phyloP scores from a whole-genome alignment of 192 early-diverging fungal genomes.

The Funneliformis mosseae region DNA sequence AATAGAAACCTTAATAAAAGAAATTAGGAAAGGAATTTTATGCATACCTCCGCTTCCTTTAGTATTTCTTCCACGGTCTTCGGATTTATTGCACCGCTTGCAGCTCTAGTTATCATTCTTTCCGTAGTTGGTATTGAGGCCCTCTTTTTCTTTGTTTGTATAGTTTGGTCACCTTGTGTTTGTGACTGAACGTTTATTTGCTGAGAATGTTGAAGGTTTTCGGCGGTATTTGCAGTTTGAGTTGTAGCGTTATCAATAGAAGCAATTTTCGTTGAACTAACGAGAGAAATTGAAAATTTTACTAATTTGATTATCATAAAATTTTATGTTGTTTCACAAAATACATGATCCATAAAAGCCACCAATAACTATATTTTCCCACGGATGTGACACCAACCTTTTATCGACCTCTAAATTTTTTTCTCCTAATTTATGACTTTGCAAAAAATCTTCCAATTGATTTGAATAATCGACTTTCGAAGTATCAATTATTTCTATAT shows the following conservation, averaged over 20 bases:
- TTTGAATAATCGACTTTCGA: not conserved
- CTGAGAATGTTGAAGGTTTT: not conserved
- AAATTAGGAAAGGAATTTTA: constrained; percentile 13
- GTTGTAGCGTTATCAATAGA: not conserved
- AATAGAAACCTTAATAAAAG: constrained; percentile 8
- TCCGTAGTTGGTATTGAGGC: constrained; percentile 52
- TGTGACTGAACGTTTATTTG: not conserved
- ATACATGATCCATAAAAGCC: not conserved
- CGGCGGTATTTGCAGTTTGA: not conserved
- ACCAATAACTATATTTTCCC: not conserved
- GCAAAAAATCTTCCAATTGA: constrained; percentile 11
- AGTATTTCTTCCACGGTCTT: constrained; percentile 62
- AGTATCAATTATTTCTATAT: not conserved
- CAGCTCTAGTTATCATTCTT: constrained; percentile 60
- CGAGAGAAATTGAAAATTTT: no score
- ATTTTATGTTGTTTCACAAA: not conserved
- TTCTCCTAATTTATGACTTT: not conserved
- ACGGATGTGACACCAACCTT: constrained; percentile 9
- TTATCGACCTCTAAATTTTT: constrained; percentile 5
- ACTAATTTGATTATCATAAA: not conserved
- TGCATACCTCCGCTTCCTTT: constrained; percentile 30
- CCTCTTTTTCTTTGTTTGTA: constrained; percentile 47
- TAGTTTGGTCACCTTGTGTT: constrained; percentile 27
- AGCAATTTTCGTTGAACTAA: not conserved
- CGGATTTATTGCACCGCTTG: constrained; percentile 59